phyloP scores from a whole-genome alignment of 805 yeast genomes.

The Metschnikowia hibisci region DNA sequence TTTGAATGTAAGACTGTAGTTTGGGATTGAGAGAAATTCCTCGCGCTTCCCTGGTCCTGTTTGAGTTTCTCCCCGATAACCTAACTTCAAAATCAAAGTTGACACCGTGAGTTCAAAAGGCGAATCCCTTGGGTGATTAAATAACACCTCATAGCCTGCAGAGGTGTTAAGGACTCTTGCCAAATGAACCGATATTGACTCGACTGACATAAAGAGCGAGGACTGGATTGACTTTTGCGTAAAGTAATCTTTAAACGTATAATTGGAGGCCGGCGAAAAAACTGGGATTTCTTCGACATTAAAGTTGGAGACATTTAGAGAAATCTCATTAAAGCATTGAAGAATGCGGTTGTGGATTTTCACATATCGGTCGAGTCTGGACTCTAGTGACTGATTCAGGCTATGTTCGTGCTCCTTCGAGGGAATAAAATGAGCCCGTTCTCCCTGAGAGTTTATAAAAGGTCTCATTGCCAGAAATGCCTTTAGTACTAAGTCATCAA shows the following conservation, averaged over 20 bases:
- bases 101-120: slow-evolving; percentile 35
- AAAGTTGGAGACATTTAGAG: slow-evolving; percentile 10
- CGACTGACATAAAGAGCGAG: slow-evolving; percentile 9
- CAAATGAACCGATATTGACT: slow-evolving; percentile 11
- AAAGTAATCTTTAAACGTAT: slow-evolving; percentile 10
- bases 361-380: slow-evolving; percentile 2
- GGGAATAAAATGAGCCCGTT: not conserved
- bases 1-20: slow-evolving; percentile 31
- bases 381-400: not conserved
- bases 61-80: slow-evolving; percentile 14
- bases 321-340: slow-evolving; percentile 13
- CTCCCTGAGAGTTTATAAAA: not conserved
- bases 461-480: slow-evolving; percentile 7
- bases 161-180: slow-evolving; percentile 8
- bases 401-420: not conserved
- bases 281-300: slow-evolving; percentile 12
- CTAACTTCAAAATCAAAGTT: slow-evolving; percentile 28
- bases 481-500: slow-evolving; percentile 11
- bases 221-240: not conserved
- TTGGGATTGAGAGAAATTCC: slow-evolving; percentile 35
- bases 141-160: slow-evolving; percentile 40
- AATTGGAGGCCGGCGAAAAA: slow-evolving; percentile 11
- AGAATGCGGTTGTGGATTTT: slow-evolving; percentile 9
- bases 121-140: slow-evolving; percentile 25
- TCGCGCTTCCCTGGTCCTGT: slow-evolving; percentile 10